These are phyloP conservation scores for Lasiosphaeris hirsuta DNA, from an alignment of 495 filamentous ascomycete genomes.

Conservation along the genomic window DNA sequence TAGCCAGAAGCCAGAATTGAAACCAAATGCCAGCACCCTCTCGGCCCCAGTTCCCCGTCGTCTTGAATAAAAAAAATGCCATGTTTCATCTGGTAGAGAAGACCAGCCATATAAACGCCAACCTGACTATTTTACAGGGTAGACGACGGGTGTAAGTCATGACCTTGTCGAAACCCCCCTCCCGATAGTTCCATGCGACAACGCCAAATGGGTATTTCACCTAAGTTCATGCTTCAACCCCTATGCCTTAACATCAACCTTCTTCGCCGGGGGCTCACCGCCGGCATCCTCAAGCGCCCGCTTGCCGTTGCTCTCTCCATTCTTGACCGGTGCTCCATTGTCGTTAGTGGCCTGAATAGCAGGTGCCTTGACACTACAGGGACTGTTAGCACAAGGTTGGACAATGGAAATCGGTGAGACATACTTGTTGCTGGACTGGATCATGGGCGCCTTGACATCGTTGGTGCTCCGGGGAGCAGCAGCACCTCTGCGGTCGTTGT, in stretches of 20 bases:
- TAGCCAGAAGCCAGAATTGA: too few species aligned
- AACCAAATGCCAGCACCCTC: too few species aligned
- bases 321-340: constrained; percentile 34
- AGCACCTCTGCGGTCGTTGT: constrained; percentile 27
- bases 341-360: constrained; percentile 25
- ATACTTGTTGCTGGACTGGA: constrained; percentile 26
- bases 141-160: background rate
- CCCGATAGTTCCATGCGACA: background rate
- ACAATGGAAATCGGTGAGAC: background rate
- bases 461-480: constrained; percentile 4
- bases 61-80: background rate
- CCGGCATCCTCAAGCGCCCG: constrained; percentile 42
- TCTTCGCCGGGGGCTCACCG: constrained; percentile 44
- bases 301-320: constrained; percentile 38
- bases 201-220: constrained; percentile 5
- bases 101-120: background rate
- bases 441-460: background rate
- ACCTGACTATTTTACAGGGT: background rate
- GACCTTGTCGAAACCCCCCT: constrained; percentile 13
- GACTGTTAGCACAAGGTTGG: constrained; percentile 20
- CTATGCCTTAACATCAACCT: constrained; percentile 45
- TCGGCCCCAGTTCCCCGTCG: too few species aligned
- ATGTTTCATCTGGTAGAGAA: background rate
- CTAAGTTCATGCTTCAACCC: constrained; percentile 13
- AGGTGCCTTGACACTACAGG: constrained; percentile 22